phyloP scores from a whole-genome alignment of 805 yeast genomes.

The Sungouiozyma intestinalis region DNA sequence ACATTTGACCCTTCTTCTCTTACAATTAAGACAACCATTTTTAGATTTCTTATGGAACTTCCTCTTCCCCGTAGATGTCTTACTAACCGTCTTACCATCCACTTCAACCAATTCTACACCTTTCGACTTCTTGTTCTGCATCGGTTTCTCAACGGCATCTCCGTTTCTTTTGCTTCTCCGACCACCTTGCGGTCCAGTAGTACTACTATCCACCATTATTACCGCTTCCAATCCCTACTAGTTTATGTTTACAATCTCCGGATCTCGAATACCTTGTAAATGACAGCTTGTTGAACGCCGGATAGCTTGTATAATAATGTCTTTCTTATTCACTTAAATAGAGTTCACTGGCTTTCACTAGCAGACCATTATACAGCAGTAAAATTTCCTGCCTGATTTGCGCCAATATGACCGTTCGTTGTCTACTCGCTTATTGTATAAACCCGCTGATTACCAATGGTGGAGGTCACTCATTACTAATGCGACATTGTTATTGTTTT shows the following conservation, averaged over 20 bases:
- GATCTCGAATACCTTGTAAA: neutral
- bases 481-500: neutral
- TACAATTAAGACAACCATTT: constrained; percentile 83
- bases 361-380: neutral
- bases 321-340: neutral
- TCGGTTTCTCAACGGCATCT: constrained; percentile 3
- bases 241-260: no score
- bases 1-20: constrained; percentile 82
- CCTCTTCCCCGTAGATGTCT: constrained; percentile 56
- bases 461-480: no score
- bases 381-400: neutral
- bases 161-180: neutral
- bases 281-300: neutral
- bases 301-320: neutral
- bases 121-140: constrained; percentile 12
- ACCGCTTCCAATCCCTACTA: neutral
- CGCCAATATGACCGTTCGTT: neutral
- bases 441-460: no score
- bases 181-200: neutral
- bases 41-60: constrained; percentile 85
- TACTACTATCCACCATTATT: constrained; percentile 1
- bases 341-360: neutral
- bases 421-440: neutral
- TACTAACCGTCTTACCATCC: constrained; percentile 32
- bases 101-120: constrained; percentile 29